Percentiles rank a stretch among this genome's conserved stretches.
Evolutionary conservation across 1,139 yeast genomes (phyloP).

Genomic region (Protomyces inundatus): DNA sequence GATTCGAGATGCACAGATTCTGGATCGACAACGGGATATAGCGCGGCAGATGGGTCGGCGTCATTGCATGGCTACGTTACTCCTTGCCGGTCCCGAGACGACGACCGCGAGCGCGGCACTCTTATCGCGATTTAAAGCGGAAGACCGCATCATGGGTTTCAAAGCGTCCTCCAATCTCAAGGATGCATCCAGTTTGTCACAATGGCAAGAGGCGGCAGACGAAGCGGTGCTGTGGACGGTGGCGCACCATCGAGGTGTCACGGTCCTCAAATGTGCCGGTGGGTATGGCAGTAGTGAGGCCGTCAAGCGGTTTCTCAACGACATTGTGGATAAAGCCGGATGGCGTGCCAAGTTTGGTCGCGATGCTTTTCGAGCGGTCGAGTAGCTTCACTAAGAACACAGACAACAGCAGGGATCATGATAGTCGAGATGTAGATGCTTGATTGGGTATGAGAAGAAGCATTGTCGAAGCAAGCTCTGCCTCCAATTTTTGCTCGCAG

Average conservation of each 20-base stretch:
- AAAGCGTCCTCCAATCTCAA: neutral
- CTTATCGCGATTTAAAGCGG: conserved; percentile 6
- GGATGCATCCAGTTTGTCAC: neutral
- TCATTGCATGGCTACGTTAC: conserved; percentile 17
- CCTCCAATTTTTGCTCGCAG: too few species aligned
- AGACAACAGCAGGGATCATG: too few species aligned
- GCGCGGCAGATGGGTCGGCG: conserved; percentile 2
- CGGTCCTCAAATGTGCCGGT: conserved; percentile 10
- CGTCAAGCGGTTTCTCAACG: conserved; percentile 13
- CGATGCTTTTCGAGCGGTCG: conserved; percentile 20
- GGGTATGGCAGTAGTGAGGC: conserved; percentile 3
- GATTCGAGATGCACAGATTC: conserved; percentile 5
- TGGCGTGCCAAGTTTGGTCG: conserved; percentile 20
- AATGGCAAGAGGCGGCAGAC: neutral
- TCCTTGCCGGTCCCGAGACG: conserved; percentile 8
- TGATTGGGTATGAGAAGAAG: too few species aligned
- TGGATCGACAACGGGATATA: neutral
- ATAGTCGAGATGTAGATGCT: too few species aligned
- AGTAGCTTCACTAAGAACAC: neutral
- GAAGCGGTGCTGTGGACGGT: conserved; percentile 12
- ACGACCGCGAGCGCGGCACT: neutral
- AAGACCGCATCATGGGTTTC: conserved; percentile 11
- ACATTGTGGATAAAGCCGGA: neutral
- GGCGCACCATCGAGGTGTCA: conserved; percentile 16
- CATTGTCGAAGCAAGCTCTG: too few species aligned